Percentiles rank a stretch among this genome's conserved stretches.
Conservation (phyloP, 768 basidiomycete genomes). For the Sporobolomyces pararoseus region DNA sequence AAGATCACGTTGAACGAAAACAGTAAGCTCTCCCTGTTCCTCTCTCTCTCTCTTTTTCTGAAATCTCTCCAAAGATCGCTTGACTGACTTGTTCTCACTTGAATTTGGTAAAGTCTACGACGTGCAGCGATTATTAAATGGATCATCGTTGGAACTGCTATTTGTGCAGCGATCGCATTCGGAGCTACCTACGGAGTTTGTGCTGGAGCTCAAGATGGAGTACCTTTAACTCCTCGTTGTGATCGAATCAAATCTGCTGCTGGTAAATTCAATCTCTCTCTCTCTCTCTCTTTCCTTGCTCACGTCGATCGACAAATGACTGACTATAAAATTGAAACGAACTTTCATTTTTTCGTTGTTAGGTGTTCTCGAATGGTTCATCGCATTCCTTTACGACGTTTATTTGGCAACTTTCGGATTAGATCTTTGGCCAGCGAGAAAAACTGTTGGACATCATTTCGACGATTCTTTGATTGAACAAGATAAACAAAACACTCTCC, state of each 20-base stretch:
- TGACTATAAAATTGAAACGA: no score
- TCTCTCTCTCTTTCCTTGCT: conserved; percentile 45
- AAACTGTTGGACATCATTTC: conserved; percentile 32
- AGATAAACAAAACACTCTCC: conserved; percentile 32
- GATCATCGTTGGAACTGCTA: conserved; percentile 48
- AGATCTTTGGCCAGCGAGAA: conserved; percentile 51
- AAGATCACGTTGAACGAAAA: conserved; percentile 43
- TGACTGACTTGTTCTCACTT: no score
- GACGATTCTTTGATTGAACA: conserved; percentile 27
- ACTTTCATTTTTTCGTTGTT: not conserved
- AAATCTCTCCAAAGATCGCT: no score
- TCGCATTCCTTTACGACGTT: conserved; percentile 38
- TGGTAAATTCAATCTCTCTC: conserved; percentile 45
- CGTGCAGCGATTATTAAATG: conserved; percentile 51
- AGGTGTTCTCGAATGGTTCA: not conserved
- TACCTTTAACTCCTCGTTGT: conserved; percentile 44
- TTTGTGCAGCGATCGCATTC: conserved; percentile 49
- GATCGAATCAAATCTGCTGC: conserved; percentile 48
- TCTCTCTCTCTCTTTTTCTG: no score
- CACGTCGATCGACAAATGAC: not conserved
- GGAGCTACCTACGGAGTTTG: conserved; percentile 48
- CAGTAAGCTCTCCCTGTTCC: no score
- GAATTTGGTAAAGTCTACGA: no score
- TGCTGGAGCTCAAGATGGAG: conserved; percentile 17
- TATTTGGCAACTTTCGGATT: conserved; percentile 50